Percentiles rank a stretch among this genome's conserved stretches.
Evolutionary conservation across 345 rosid genomes (phyloP).

Genomic region (Gossypium australe): DNA sequence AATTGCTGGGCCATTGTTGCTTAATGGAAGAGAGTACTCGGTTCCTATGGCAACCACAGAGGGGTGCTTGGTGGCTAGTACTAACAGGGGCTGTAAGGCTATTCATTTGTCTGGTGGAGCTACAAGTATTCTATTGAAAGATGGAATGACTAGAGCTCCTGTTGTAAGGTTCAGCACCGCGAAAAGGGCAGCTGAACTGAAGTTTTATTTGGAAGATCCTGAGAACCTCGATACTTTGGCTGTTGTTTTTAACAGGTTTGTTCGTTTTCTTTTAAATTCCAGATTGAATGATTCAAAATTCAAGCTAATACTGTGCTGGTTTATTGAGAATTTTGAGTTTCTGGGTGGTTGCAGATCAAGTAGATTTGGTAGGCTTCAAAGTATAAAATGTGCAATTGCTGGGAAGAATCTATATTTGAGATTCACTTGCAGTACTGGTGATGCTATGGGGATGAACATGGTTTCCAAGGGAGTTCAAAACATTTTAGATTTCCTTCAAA

Average conservation of each 20-base stretch:
- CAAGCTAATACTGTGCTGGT: neutral
- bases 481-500: slow-evolving; percentile 55
- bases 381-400: slow-evolving; percentile 50
- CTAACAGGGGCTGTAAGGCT: slow-evolving; percentile 77
- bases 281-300: neutral
- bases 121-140: slow-evolving; percentile 38
- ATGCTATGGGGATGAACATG: slow-evolving; percentile 91
- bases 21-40: slow-evolving; percentile 50
- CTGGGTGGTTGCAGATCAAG: slow-evolving; percentile 42
- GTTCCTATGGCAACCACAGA: slow-evolving; percentile 83
- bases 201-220: slow-evolving; percentile 56
- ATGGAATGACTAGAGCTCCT: slow-evolving; percentile 75
- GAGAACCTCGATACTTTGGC: slow-evolving; percentile 38
- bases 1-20: slow-evolving; percentile 66
- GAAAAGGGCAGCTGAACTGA: slow-evolving; percentile 50
- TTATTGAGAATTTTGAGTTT: neutral
- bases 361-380: slow-evolving; percentile 55
- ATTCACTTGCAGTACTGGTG: slow-evolving; percentile 58
- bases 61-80: slow-evolving; percentile 71
- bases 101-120: slow-evolving; percentile 60
- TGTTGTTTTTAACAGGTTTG: slow-evolving; percentile 45
- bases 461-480: slow-evolving; percentile 73
- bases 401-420: slow-evolving; percentile 63
- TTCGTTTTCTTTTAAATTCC: neutral
- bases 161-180: slow-evolving; percentile 51